Conservation (phyloP, 495 filamentous ascomycete genomes). For the Aspergillus leporis region DNA sequence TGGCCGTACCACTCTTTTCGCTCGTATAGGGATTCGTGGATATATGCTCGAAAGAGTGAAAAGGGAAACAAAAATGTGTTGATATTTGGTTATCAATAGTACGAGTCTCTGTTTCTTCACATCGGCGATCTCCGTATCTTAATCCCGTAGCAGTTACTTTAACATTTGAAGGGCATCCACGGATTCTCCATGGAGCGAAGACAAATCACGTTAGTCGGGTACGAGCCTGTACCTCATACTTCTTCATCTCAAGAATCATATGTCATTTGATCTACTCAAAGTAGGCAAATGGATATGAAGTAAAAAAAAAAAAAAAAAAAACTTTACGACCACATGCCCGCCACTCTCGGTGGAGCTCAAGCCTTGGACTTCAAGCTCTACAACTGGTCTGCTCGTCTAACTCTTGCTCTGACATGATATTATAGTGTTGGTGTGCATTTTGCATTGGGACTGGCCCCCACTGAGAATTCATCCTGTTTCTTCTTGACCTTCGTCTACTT, state of each 20-base stretch:
- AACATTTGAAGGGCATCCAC: neutral
- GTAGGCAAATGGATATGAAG: neutral
- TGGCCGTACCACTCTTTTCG: neutral
- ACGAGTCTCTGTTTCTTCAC: conserved; percentile 16
- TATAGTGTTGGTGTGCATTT: neutral
- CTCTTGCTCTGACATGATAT: conserved; percentile 1
- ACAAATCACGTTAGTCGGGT: neutral
- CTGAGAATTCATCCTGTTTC: neutral
- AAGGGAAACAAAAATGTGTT: neutral
- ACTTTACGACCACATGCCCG: neutral
- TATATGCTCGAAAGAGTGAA: neutral
- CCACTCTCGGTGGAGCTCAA: neutral
- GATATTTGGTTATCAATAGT: conserved; percentile 1
- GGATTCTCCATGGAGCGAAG: conserved; percentile 4
- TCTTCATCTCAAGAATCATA: neutral
- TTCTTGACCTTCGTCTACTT: neutral
- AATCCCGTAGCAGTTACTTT: conserved; percentile 2
- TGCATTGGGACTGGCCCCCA: neutral
- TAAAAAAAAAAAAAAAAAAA: neutral
- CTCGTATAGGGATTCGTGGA: neutral
- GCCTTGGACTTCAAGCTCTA: neutral
- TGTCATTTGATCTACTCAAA: neutral
- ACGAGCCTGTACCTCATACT: neutral
- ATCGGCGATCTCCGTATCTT: conserved; percentile 26
- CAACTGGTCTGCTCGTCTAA: neutral